Percentiles rank a stretch among this genome's conserved stretches.
Evolutionary conservation across 176 grass and related monocot species (phyloP).

Genomic region (Oryza coarctata): DNA sequence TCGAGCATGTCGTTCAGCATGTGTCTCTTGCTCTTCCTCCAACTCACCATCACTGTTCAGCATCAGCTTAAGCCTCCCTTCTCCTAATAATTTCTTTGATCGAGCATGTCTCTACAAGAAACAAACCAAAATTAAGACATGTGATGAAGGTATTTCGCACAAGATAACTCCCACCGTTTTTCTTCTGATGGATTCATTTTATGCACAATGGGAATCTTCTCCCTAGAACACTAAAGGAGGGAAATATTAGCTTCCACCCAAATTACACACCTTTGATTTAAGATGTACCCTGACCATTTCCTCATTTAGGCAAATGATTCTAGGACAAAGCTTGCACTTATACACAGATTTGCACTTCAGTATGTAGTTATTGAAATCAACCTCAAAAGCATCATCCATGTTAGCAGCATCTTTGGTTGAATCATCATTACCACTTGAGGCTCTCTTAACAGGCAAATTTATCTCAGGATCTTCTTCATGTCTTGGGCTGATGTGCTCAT

Average conservation of each 20-base stretch:
- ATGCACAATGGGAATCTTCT: background rate
- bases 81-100: constrained; percentile 74
- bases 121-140: constrained; percentile 18
- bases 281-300: constrained; percentile 79
- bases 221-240: background rate
- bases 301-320: constrained; percentile 82
- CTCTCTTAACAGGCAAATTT: constrained; percentile 35
- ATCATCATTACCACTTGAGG: constrained; percentile 19
- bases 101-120: constrained; percentile 68
- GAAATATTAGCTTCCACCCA: constrained; percentile 20
- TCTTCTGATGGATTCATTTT: background rate
- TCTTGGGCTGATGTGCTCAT: constrained; percentile 29
- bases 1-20: constrained; percentile 82
- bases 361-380: constrained; percentile 61
- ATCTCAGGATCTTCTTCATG: constrained; percentile 26
- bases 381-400: constrained; percentile 32
- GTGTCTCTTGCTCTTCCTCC: constrained; percentile 91
- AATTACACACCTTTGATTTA: constrained; percentile 72
- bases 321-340: constrained; percentile 88
- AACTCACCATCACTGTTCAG: constrained; percentile 91
- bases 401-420: constrained; percentile 28
- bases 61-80: constrained; percentile 86
- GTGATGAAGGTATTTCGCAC: background rate
- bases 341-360: constrained; percentile 88
- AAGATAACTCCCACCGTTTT: background rate